Conservation (phyloP, 2,329 filamentous ascomycete genomes). For the Pezicula radicicola region DNA sequence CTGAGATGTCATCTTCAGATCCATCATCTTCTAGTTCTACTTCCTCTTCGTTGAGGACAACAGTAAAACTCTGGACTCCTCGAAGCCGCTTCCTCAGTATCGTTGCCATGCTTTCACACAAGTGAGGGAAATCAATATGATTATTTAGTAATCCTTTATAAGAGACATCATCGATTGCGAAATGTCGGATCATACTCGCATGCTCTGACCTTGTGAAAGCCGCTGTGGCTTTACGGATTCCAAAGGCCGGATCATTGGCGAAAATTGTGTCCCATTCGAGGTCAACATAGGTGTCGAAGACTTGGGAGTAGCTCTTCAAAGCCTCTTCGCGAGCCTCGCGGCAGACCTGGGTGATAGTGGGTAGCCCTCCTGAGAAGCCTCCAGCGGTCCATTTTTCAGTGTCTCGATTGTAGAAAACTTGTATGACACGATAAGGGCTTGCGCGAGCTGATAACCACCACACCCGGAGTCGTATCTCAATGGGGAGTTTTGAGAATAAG, state of each 20-base stretch:
- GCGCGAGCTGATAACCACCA: conserved; percentile 4
- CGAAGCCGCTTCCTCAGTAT: conserved; percentile 3
- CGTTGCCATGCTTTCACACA: neutral
- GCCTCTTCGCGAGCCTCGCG: conserved; percentile 12
- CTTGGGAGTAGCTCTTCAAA: conserved; percentile 7
- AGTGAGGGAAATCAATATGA: neutral
- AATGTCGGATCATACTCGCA: conserved; percentile 4
- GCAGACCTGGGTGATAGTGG: conserved; percentile 6
- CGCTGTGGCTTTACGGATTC: conserved; percentile 4
- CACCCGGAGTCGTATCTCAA: conserved; percentile 7
- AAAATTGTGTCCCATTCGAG: conserved; percentile 13
- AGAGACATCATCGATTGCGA: conserved; percentile 7
- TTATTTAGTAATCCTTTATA: neutral
- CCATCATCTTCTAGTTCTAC: neutral
- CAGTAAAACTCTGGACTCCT: conserved; percentile 5
- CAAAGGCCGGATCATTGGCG: conserved; percentile 13
- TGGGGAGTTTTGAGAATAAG: conserved; percentile 7
- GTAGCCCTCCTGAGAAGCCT: conserved; percentile 9
- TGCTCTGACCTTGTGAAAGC: conserved; percentile 5
- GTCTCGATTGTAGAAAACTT: conserved; percentile 7
- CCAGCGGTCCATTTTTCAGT: conserved; percentile 7
- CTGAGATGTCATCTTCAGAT: neutral
- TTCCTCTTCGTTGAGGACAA: conserved; percentile 2
- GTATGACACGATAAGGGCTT: conserved; percentile 9
- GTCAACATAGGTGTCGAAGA: conserved; percentile 12